Evolutionary conservation across 108 stramenopile genomes (phyloP).

Genomic region (Tribonema minus): DNA sequence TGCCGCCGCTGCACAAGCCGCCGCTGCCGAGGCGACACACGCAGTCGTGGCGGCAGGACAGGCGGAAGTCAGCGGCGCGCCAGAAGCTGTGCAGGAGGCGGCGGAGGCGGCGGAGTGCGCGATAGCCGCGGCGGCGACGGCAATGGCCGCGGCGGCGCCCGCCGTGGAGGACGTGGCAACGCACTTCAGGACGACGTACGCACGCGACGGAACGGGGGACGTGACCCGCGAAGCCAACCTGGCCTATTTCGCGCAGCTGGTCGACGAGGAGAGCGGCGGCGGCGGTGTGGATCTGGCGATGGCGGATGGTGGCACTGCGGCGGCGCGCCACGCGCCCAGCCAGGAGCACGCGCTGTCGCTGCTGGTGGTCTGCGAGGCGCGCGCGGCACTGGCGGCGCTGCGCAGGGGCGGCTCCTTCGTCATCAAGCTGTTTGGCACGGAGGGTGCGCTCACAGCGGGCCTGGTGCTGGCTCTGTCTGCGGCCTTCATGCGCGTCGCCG

Average conservation of each 20-base stretch:
- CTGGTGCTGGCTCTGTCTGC: no score
- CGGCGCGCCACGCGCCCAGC: not conserved
- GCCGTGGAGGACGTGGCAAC: slow-evolving; percentile 5
- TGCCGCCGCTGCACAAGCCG: no score
- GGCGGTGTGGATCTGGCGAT: not conserved
- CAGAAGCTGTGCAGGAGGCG: no score
- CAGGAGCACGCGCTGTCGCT: not conserved
- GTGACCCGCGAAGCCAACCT: slow-evolving; percentile 1
- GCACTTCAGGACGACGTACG: slow-evolving; percentile 6
- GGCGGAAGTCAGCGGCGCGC: not conserved
- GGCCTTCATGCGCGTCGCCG: no score
- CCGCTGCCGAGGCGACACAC: not conserved
- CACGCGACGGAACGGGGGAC: slow-evolving; percentile 14
- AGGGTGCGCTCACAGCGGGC: no score
- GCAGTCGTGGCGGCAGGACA: not conserved
- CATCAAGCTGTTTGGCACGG: slow-evolving; percentile 17
- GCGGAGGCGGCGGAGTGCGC: not conserved
- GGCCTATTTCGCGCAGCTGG: not conserved
- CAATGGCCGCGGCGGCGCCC: no score
- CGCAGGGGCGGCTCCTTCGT: slow-evolving; percentile 10
- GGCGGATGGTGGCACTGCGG: slow-evolving; percentile 9
- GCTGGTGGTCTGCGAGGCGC: slow-evolving; percentile 3
- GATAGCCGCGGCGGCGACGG: not conserved
- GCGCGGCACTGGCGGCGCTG: slow-evolving; percentile 2
- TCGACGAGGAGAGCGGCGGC: not conserved